A percentile compares a stretch with the other conserved stretches of the same genome.
Conservation (phyloP, 805 yeast genomes). For the Candida caryicola region DNA sequence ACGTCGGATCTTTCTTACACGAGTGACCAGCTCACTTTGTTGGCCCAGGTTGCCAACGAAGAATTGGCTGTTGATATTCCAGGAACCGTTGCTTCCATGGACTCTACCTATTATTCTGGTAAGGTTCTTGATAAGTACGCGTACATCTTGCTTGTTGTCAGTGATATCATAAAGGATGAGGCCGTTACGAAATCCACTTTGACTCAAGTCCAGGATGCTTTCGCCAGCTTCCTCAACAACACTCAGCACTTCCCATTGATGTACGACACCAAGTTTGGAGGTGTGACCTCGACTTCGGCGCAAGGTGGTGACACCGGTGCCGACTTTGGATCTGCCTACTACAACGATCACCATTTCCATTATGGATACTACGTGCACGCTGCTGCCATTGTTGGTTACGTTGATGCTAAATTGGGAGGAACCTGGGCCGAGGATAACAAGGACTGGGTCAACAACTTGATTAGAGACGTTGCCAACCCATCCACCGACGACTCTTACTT, state of each 20-base stretch:
- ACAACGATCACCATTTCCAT: constrained; percentile 87
- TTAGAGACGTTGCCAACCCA: constrained; percentile 27
- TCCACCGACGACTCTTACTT: constrained; percentile 15
- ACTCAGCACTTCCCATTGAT: constrained; percentile 48
- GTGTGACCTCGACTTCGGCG: constrained; percentile 53
- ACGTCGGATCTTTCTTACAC: constrained; percentile 35
- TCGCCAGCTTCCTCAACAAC: constrained; percentile 38
- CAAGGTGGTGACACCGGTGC: constrained; percentile 44
- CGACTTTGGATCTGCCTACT: constrained; percentile 72
- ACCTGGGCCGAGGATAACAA: constrained; percentile 45
- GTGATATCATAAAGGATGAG: constrained; percentile 46
- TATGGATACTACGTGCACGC: constrained; percentile 82
- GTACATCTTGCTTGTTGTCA: constrained; percentile 49
- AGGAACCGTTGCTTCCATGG: constrained; percentile 32
- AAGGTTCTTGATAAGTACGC: constrained; percentile 57
- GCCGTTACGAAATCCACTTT: constrained; percentile 35
- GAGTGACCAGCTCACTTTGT: constrained; percentile 39
- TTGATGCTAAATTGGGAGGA: constrained; percentile 53
- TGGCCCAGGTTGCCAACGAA: constrained; percentile 45
- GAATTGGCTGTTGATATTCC: constrained; percentile 49
- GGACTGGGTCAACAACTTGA: constrained; percentile 21
- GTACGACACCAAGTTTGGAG: constrained; percentile 55
- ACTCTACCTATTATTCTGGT: constrained; percentile 51
- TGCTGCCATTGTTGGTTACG: constrained; percentile 73
- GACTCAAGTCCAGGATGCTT: constrained; percentile 41